Evolutionary conservation across 2,329 filamentous ascomycete species (phyloP).

Genomic region (Blastomyces gilchristii): DNA sequence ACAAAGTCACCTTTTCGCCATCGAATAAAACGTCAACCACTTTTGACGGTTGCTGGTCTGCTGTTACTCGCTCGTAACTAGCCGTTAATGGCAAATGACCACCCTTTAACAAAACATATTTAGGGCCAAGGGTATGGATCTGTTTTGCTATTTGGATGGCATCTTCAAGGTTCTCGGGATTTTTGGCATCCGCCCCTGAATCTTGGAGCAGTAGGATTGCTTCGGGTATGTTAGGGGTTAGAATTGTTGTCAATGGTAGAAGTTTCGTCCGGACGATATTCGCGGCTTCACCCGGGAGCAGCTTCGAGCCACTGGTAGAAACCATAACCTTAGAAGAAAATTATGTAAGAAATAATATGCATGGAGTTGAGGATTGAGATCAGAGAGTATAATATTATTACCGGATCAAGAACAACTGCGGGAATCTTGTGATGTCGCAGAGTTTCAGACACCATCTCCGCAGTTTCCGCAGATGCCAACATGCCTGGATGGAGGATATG

Average conservation of each 20-base stretch:
- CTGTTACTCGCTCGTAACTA: constrained; percentile 49
- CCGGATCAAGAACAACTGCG: constrained; percentile 62
- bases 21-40: constrained; percentile 73
- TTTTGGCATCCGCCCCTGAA: constrained; percentile 26
- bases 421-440: constrained; percentile 49
- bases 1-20: constrained; percentile 45
- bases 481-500: constrained; percentile 49
- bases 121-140: constrained; percentile 59
- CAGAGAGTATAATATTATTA: constrained; percentile 33
- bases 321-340: constrained; percentile 66
- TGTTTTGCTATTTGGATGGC: constrained; percentile 57
- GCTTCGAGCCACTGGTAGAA: constrained; percentile 39
- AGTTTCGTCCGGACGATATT: constrained; percentile 31
- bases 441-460: constrained; percentile 56
- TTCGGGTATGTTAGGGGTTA: constrained; percentile 43
- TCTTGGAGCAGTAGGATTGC: constrained; percentile 37
- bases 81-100: constrained; percentile 72
- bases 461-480: constrained; percentile 63
- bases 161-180: constrained; percentile 51
- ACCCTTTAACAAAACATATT: constrained; percentile 79
- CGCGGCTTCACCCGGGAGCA: constrained; percentile 37
- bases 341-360: constrained; percentile 12
- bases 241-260: constrained; percentile 35
- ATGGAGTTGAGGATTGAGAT: not conserved
- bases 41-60: constrained; percentile 49